Evolutionary conservation across 768 basidiomycete species (phyloP).

Genomic region (Dacryopinax spathularia): DNA sequence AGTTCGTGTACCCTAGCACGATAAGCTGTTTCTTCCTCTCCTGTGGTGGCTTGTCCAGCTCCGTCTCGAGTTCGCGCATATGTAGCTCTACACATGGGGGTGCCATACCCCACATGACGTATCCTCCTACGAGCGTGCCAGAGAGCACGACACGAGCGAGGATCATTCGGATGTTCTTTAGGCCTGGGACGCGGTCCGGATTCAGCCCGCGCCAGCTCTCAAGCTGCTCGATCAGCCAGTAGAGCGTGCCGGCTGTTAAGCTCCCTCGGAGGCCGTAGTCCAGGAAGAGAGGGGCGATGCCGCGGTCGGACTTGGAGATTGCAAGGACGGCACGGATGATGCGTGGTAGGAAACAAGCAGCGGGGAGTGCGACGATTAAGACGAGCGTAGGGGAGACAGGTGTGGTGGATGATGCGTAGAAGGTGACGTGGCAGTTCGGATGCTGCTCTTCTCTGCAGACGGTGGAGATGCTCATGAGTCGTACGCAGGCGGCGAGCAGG

Average conservation of each 20-base stretch:
- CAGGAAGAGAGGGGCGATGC: slow-evolving; percentile 51
- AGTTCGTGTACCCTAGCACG: slow-evolving; percentile 77
- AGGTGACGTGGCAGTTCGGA: slow-evolving; percentile 69
- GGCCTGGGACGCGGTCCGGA: slow-evolving; percentile 19
- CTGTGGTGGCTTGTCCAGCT: slow-evolving; percentile 16
- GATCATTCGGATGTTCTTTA: slow-evolving; percentile 45
- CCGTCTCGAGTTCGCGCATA: slow-evolving; percentile 18
- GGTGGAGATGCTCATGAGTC: slow-evolving; percentile 68
- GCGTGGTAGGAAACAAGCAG: slow-evolving; percentile 43
- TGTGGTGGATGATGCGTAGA: slow-evolving; percentile 59
- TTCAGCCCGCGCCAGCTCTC: slow-evolving; percentile 34
- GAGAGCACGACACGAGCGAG: slow-evolving; percentile 43
- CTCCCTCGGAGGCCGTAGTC: slow-evolving; percentile 42
- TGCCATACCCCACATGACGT: slow-evolving; percentile 52
- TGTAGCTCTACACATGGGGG: slow-evolving; percentile 63
- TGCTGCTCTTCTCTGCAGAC: slow-evolving; percentile 92
- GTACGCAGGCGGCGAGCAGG: slow-evolving; percentile 50
- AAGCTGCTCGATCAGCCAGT: slow-evolving; percentile 74
- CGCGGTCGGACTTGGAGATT: slow-evolving; percentile 58
- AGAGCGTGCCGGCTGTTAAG: slow-evolving; percentile 43
- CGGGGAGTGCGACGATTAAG: slow-evolving; percentile 42
- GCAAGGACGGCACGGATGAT: slow-evolving; percentile 41
- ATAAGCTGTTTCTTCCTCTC: slow-evolving; percentile 32
- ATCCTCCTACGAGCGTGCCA: slow-evolving; percentile 32
- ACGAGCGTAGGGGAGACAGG: slow-evolving; percentile 50